A percentile compares a stretch with the other conserved stretches of the same genome.
Conservation (phyloP, 2,329 filamentous ascomycete genomes). For the Chaetothyriales sp. region DNA sequence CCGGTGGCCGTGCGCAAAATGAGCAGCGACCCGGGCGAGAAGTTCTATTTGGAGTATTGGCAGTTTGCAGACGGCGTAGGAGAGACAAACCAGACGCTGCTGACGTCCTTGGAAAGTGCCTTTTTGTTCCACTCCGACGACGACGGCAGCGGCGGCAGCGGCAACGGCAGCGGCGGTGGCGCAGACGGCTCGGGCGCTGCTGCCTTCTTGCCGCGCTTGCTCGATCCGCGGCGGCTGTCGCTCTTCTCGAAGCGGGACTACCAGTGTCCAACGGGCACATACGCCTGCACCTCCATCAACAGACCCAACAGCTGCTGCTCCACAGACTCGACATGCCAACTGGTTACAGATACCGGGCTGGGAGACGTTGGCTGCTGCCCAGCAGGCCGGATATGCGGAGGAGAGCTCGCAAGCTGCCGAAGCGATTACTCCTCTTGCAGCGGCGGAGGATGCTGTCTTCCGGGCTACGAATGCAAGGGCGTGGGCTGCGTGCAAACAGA, state of each 20-base stretch:
- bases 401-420: conserved; percentile 36
- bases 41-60: conserved; percentile 37
- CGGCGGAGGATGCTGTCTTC: conserved; percentile 50
- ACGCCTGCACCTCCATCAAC: conserved; percentile 40
- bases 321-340: conserved; percentile 39
- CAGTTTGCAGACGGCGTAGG: conserved; percentile 19
- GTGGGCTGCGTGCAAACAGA: conserved; percentile 38
- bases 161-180: no score
- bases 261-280: conserved; percentile 43
- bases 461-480: conserved; percentile 43
- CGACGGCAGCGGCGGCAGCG: background rate
- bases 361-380: conserved; percentile 50
- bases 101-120: background rate
- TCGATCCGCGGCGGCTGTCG: conserved; percentile 1
- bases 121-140: background rate
- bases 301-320: conserved; percentile 47
- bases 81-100: background rate
- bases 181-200: no score
- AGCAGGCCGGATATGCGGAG: conserved; percentile 38
- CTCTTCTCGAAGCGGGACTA: conserved; percentile 33
- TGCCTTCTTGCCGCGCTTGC: background rate
- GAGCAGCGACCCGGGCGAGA: conserved; percentile 33
- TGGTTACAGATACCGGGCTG: conserved; percentile 38
- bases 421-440: conserved; percentile 43
- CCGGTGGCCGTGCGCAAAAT: conserved; percentile 29